Percentiles rank a stretch among this genome's conserved stretches.
Evolutionary conservation across 495 filamentous ascomycete species (phyloP).

Genomic region (Corynascus novoguineensis): DNA sequence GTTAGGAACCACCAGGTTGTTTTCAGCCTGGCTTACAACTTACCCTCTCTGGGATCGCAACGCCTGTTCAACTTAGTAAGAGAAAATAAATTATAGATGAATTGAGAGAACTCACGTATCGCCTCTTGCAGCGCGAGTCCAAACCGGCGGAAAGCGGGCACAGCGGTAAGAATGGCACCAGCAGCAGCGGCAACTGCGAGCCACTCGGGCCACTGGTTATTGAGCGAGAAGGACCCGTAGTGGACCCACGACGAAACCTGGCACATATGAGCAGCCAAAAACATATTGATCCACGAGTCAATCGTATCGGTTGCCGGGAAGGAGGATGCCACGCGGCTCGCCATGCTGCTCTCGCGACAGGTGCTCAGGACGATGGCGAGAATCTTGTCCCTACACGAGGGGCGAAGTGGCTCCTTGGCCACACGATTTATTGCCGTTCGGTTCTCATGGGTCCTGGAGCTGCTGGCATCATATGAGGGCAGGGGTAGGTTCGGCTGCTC

Average conservation of each 20-base stretch:
- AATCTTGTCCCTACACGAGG: conserved; percentile 50
- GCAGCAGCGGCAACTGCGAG: conserved; percentile 50
- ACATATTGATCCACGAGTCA: conserved; percentile 57
- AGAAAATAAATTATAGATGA: background rate
- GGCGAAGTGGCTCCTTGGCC: conserved; percentile 39
- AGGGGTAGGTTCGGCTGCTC: conserved; percentile 53
- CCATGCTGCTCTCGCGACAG: conserved; percentile 39
- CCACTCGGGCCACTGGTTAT: conserved; percentile 50
- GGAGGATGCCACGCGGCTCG: conserved; percentile 48
- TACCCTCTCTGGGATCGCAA: conserved; percentile 42
- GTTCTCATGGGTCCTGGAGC: conserved; percentile 18
- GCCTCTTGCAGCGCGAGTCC: conserved; percentile 60
- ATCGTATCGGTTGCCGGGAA: conserved; percentile 57
- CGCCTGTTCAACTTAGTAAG: conserved; percentile 8
- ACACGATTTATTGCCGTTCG: conserved; percentile 26
- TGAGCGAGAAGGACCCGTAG: conserved; percentile 49
- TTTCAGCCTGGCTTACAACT: background rate
- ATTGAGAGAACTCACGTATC: conserved; percentile 32
- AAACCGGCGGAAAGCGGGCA: conserved; percentile 54
- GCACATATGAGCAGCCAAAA: conserved; percentile 47
- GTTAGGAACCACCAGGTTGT: background rate
- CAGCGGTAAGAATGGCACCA: conserved; percentile 50
- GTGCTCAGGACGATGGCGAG: conserved; percentile 54
- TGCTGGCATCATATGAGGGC: conserved; percentile 33
- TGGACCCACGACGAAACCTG: conserved; percentile 54